Evolutionary conservation across 257 asterid genomes (phyloP).

Genomic region (Misopates orontium): DNA sequence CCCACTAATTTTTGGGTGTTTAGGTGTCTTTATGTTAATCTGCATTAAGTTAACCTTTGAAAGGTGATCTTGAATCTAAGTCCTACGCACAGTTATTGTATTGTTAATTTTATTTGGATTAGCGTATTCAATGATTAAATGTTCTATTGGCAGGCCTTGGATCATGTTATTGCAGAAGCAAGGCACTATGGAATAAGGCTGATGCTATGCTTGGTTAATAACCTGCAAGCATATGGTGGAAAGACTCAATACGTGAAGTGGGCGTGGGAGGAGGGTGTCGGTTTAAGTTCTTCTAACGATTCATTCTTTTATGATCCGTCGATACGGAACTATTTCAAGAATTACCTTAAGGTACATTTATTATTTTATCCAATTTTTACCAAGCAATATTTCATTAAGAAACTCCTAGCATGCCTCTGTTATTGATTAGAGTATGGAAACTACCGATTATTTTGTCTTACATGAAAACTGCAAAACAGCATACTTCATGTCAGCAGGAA

Average conservation of each 20-base stretch:
- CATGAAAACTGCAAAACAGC: conserved; percentile 7
- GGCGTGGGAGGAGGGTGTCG: conserved; percentile 99
- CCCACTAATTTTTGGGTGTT: conserved; percentile 15
- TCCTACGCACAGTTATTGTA: too few relatives aligned
- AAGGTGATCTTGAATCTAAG: not conserved
- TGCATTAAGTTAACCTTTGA: not conserved
- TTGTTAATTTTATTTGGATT: conserved; percentile 17
- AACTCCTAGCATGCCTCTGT: conserved; percentile 4
- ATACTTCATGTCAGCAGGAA: conserved; percentile 11
- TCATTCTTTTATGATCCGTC: conserved; percentile 97
- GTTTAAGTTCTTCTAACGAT: conserved; percentile 89
- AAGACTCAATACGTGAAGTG: conserved; percentile 93
- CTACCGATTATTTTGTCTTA: conserved; percentile 25
- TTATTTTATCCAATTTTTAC: conserved; percentile 13
- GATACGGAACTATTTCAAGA: conserved; percentile 81
- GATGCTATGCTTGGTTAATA: conserved; percentile 76
- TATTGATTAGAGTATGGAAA: not conserved
- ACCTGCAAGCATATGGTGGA: conserved; percentile 98
- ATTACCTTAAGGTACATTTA: conserved; percentile 71
- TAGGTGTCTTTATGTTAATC: conserved; percentile 1
- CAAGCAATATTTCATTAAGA: conserved; percentile 1
- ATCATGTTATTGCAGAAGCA: conserved; percentile 92
- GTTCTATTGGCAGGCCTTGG: conserved; percentile 70
- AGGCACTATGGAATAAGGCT: conserved; percentile 75
- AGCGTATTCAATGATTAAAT: conserved; percentile 12